phyloP scores from a whole-genome alignment of 495 filamentous ascomycete species.

The Pseudomonodictys pantanalensis region DNA sequence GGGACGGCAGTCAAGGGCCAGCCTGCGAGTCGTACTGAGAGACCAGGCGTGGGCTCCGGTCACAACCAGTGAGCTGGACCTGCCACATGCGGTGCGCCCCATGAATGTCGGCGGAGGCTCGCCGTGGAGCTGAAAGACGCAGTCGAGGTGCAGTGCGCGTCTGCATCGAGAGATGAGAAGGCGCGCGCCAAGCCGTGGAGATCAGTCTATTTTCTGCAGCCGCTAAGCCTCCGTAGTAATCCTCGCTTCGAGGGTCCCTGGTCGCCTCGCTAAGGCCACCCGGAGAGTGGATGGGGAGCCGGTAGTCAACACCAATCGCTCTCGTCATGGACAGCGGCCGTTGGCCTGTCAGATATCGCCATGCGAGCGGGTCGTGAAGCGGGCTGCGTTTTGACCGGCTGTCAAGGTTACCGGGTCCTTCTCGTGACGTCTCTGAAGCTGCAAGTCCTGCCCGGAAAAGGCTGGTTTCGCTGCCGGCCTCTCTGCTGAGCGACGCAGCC shows the following conservation, averaged over 20 bases:
- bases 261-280: background rate
- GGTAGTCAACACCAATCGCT: slow-evolving; percentile 9
- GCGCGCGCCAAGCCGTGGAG: slow-evolving; percentile 1
- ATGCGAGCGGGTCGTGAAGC: background rate
- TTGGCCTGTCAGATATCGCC: background rate
- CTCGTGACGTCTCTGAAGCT: slow-evolving; percentile 9
- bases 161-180: slow-evolving; percentile 7
- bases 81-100: too few species aligned
- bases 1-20: too few species aligned
- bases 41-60: too few species aligned
- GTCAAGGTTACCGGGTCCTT: background rate
- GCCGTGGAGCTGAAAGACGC: background rate
- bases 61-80: too few species aligned
- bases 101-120: too few species aligned
- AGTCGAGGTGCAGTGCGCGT: slow-evolving; percentile 4
- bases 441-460: background rate
- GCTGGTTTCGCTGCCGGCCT: background rate
- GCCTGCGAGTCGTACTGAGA: too few species aligned
- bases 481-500: background rate
- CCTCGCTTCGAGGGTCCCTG: background rate
- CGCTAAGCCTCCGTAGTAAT: slow-evolving; percentile 7
- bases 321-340: background rate
- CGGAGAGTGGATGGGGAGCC: slow-evolving; percentile 19
- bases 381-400: background rate
- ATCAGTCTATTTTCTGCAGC: slow-evolving; percentile 17